Base-by-base conservation (phyloP, 805 yeast species). In the Starmerella bacillaris region DNA sequence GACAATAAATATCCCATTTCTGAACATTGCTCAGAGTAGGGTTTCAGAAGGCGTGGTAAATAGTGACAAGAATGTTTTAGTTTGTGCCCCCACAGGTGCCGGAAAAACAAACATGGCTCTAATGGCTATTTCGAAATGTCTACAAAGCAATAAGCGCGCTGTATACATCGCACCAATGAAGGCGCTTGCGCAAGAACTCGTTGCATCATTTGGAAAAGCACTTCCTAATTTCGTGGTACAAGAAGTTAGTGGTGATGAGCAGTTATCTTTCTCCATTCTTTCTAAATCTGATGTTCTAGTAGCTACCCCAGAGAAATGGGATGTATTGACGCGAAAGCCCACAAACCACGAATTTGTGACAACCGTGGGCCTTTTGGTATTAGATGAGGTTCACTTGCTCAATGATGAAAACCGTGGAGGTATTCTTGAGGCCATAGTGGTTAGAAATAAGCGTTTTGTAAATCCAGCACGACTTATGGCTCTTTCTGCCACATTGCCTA, bases 11-110 rank as follows among this genome's bases (percentile, higher is more conserved):
- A 59, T 74, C 1, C n/a, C n/a, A n/a, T n/a, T n/a, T n/a, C 63
- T 89, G 44, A 89, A 89, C 54, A 59, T 80, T 35, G 69, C 89
- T 12, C 99, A 89, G 54, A 78, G 93, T 1, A 68, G 68, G 41
- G 82, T 84, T 0, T 80, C 57, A 43, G 89, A 89, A 1, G 51
- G 61, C n/a, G 94, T 93, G 0, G 79, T 86, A 43, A 49, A 64
- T 3, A 57, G 68, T 1, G 89, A 79, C 49, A 64, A 65, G 4
- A 86, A 84, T 48, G 52, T 89, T 27, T 58, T 86, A 14, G 60
- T 86, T 46, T 86, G 96, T 65, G 96, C 98, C 1, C 98, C 98
- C 5, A 86, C 98, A 0, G 98, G 98, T 60, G 94, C 94, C 2
- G 98, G 98, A 59, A 86, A 86, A 53, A 86, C 98, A 17, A 89